Conservation (phyloP, 768 basidiomycete genomes). For the Suillus clintonianus region DNA sequence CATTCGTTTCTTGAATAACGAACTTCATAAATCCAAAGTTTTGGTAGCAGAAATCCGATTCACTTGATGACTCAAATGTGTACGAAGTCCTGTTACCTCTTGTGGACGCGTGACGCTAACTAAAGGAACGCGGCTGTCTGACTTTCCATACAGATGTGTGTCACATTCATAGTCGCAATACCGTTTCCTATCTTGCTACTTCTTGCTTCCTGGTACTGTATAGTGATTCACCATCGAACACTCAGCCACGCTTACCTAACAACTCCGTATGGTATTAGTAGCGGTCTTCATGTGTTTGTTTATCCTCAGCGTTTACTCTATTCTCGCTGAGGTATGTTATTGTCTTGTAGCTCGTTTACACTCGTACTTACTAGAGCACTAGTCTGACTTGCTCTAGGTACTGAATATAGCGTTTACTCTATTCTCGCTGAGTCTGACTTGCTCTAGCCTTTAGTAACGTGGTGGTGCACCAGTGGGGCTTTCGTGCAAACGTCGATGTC, state of each 20-base stretch:
- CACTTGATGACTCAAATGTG: too few species aligned
- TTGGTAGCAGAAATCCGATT: too few species aligned
- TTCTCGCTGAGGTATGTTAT: not conserved
- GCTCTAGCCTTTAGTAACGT: too few species aligned
- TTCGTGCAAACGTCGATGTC: too few species aligned
- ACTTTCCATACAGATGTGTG: too few species aligned
- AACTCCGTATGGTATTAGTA: not conserved
- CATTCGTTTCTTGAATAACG: too few species aligned
- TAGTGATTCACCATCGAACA: not conserved
- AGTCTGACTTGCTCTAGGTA: conserved; percentile 1
- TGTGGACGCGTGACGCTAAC: too few species aligned
- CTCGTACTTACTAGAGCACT: not conserved
- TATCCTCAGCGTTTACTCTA: not conserved
- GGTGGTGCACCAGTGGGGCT: too few species aligned
- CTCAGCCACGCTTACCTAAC: not conserved
- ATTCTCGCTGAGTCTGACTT: not conserved
- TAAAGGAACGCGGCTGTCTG: too few species aligned
- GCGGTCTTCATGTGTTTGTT: not conserved
- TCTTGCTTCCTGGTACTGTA: not conserved
- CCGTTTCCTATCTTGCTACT: not conserved
- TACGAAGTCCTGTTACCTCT: too few species aligned
- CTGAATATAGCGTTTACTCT: not conserved
- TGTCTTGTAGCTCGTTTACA: not conserved
- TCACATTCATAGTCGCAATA: too few species aligned
- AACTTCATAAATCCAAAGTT: too few species aligned